Percentiles rank a stretch among this genome's conserved stretches.
phyloP scores from a whole-genome alignment of 1,284 basidiomycete species.

The Sanghuangporus baumii region DNA sequence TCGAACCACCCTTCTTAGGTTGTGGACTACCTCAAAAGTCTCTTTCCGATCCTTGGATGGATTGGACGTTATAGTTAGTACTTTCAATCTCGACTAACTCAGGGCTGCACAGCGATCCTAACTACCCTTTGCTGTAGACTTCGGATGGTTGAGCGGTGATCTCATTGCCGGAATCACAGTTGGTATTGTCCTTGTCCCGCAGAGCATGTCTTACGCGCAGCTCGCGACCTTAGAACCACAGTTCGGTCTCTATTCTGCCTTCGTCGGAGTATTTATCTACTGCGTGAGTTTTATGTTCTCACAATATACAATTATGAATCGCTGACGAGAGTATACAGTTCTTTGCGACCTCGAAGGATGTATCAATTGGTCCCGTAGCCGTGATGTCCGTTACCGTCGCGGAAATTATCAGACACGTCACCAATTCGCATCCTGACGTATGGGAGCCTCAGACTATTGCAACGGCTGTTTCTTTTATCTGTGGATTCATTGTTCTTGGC shows the following conservation, averaged over 20 bases:
- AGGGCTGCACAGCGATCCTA: not conserved
- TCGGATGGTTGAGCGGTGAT: slow-evolving; percentile 75
- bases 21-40: slow-evolving; percentile 52
- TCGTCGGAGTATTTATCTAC: slow-evolving; percentile 82
- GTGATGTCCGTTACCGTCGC: slow-evolving; percentile 95
- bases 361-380: slow-evolving; percentile 93
- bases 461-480: slow-evolving; percentile 81
- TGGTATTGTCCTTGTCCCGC: slow-evolving; percentile 87
- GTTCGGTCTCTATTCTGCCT: slow-evolving; percentile 95
- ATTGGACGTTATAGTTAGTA: slow-evolving; percentile 75
- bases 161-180: slow-evolving; percentile 87
- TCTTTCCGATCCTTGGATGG: slow-evolving; percentile 86
- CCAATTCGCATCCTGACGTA: slow-evolving; percentile 42
- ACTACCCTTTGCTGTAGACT: slow-evolving; percentile 35
- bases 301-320: slow-evolving; percentile 6
- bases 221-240: slow-evolving; percentile 82
- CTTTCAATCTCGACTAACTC: slow-evolving; percentile 18
- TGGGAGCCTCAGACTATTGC: slow-evolving; percentile 77
- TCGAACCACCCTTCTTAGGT: slow-evolving; percentile 33
- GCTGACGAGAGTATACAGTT: slow-evolving; percentile 39
- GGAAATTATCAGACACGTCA: slow-evolving; percentile 70
- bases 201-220: slow-evolving; percentile 83
- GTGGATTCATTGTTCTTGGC: slow-evolving; percentile 89
- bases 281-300: slow-evolving; percentile 44
- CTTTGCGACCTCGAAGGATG: slow-evolving; percentile 93